These are phyloP conservation scores for Ceratobasidium sp. DNA, from an alignment of 1,284 basidiomycete species.

Conservation along the genomic window DNA sequence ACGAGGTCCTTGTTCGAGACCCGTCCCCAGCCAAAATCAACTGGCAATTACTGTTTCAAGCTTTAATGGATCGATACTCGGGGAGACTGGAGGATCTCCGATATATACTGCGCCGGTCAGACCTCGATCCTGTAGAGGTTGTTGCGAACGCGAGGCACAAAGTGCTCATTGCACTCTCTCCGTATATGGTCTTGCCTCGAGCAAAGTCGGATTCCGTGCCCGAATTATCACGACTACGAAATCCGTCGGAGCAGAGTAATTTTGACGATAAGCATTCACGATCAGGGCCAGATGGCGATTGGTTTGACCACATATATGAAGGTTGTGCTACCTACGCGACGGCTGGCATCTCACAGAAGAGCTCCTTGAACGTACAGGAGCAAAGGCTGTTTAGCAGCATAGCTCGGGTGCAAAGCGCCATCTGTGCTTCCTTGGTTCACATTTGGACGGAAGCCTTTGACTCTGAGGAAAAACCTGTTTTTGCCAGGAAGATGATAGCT, in stretches of 20 bases:
- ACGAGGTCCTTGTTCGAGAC: constrained; percentile 44
- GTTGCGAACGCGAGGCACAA: constrained; percentile 46
- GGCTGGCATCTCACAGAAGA: background rate
- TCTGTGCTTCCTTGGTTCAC: constrained; percentile 55
- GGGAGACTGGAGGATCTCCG: constrained; percentile 55
- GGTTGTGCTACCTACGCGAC: constrained; percentile 17
- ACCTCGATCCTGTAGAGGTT: constrained; percentile 29
- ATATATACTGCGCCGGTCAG: constrained; percentile 50
- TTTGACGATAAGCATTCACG: background rate
- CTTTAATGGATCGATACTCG: constrained; percentile 55
- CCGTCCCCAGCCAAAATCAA: constrained; percentile 51
- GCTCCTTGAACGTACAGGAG: constrained; percentile 1
- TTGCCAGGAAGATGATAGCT: constrained; percentile 38
- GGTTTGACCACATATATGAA: background rate
- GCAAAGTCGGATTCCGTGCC: background rate
- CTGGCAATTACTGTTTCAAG: constrained; percentile 55
- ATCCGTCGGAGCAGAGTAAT: background rate
- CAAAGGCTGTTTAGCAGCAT: background rate
- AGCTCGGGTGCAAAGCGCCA: constrained; percentile 25
- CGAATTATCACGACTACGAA: background rate
- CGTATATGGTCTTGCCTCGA: constrained; percentile 50
- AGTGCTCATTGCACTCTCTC: constrained; percentile 51
- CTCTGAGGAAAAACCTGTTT: constrained; percentile 42
- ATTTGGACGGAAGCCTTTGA: constrained; percentile 56
- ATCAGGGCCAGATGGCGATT: constrained; percentile 3